These are phyloP conservation scores for Geotrichum citri-aurantii DNA, from an alignment of 1,139 yeast species.

Conservation along the genomic window DNA sequence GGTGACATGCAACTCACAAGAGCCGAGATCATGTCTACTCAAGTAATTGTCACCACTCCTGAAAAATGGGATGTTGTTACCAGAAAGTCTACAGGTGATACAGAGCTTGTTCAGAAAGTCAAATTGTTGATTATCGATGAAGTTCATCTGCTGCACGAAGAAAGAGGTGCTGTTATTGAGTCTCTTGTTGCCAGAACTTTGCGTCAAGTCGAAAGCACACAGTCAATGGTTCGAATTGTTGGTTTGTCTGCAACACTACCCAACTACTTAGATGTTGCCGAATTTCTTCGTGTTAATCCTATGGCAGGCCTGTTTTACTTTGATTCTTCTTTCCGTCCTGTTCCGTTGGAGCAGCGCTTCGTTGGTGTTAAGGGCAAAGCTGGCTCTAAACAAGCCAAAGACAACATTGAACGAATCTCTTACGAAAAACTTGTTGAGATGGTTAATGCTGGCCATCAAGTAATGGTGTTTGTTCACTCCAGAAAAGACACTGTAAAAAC, in stretches of 20 bases:
- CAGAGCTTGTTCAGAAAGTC: conserved; percentile 79
- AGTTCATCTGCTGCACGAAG: conserved; percentile 94
- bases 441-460: conserved; percentile 71
- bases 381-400: conserved; percentile 64
- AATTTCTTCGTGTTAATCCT: conserved; percentile 85
- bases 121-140: conserved; percentile 87
- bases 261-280: conserved; percentile 90
- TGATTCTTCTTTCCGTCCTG: conserved; percentile 90
- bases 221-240: conserved; percentile 90
- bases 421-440: conserved; percentile 71
- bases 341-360: conserved; percentile 83
- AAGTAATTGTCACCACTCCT: conserved; percentile 91
- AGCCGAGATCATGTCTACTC: conserved; percentile 77
- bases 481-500: conserved; percentile 88
- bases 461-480: conserved; percentile 95
- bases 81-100: conserved; percentile 79
- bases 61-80: conserved; percentile 99
- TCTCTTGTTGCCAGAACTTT: conserved; percentile 92
- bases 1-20: conserved; percentile 95
- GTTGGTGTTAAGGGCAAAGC: conserved; percentile 87
- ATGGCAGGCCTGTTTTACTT: conserved; percentile 89
- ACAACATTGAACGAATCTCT: conserved; percentile 67
- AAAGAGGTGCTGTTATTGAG: conserved; percentile 95
- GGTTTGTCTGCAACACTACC: conserved; percentile 97
- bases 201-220: conserved; percentile 89